Evolutionary conservation across 768 basidiomycete genomes (phyloP).

Genomic region (Hypholoma fasciculare): DNA sequence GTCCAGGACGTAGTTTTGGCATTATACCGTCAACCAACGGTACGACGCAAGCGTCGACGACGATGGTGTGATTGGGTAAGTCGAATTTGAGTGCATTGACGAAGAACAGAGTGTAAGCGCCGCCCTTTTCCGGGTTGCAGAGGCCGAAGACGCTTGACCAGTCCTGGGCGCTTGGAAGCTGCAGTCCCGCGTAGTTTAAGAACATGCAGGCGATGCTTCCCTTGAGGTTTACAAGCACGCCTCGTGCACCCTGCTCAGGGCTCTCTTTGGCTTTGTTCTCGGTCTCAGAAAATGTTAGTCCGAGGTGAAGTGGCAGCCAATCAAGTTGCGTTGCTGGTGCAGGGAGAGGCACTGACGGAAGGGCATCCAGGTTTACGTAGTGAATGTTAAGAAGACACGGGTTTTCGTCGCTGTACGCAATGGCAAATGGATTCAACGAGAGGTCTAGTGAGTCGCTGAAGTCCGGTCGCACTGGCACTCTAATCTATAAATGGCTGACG

Average conservation of each 20-base stretch:
- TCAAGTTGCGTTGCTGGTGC: constrained; percentile 5
- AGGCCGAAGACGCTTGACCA: constrained; percentile 21
- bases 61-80: constrained; percentile 45
- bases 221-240: constrained; percentile 21
- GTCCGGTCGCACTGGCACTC: constrained; percentile 21
- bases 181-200: constrained; percentile 9
- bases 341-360: constrained; percentile 12
- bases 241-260: constrained; percentile 1
- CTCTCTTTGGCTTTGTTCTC: constrained; percentile 13
- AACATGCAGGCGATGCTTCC: constrained; percentile 20
- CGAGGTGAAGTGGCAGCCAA: constrained; percentile 26
- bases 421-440: constrained; percentile 28
- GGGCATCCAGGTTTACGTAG: constrained; percentile 20
- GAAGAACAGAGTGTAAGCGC: constrained; percentile 43
- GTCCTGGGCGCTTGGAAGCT: background rate
- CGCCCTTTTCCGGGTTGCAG: constrained; percentile 13
- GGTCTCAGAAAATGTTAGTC: constrained; percentile 17
- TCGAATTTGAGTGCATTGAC: constrained; percentile 48
- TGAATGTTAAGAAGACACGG: constrained; percentile 31
- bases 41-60: constrained; percentile 50
- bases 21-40: constrained; percentile 29
- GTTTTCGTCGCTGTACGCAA: constrained; percentile 6
- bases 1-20: constrained; percentile 10
- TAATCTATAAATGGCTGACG: constrained; percentile 20
- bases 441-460: constrained; percentile 13